phyloP scores from a whole-genome alignment of 2,329 filamentous ascomycete species.

The Epichloe typhina region DNA sequence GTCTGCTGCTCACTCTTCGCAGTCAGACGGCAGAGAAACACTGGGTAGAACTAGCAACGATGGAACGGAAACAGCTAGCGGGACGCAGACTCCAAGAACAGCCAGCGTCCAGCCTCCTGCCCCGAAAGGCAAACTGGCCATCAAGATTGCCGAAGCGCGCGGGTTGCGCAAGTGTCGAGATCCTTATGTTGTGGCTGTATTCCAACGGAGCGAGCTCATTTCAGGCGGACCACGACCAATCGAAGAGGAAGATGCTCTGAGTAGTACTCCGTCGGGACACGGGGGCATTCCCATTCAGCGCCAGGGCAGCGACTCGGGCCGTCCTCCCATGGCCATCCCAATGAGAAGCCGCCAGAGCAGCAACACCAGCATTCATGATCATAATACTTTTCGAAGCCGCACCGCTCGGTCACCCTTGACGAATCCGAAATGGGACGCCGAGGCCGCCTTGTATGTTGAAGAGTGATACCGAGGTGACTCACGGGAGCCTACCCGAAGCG shows the following conservation, averaged over 20 bases:
- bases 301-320: conserved; percentile 68
- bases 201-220: conserved; percentile 92
- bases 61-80: conserved; percentile 29
- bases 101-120: conserved; percentile 50
- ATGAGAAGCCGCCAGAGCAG: conserved; percentile 96
- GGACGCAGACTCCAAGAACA: conserved; percentile 39
- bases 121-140: conserved; percentile 75
- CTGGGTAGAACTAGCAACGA: conserved; percentile 26
- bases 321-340: conserved; percentile 79
- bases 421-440: conserved; percentile 89
- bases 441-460: conserved; percentile 72
- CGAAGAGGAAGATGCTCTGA: conserved; percentile 44
- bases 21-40: conserved; percentile 30
- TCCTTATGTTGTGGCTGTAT: conserved; percentile 92
- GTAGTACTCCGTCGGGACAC: conserved; percentile 30
- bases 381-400: conserved; percentile 45
- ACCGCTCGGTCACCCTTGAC: conserved; percentile 48
- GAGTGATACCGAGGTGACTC: background rate
- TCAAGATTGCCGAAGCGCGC: conserved; percentile 78
- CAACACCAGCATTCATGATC: conserved; percentile 71
- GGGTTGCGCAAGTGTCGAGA: conserved; percentile 71
- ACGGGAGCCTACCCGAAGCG: background rate
- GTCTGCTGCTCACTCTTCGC: conserved; percentile 47
- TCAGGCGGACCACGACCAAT: conserved; percentile 65
- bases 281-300: conserved; percentile 50